Conservation (phyloP, 352 stramenopile species). For the Phytopythium vexans region DNA sequence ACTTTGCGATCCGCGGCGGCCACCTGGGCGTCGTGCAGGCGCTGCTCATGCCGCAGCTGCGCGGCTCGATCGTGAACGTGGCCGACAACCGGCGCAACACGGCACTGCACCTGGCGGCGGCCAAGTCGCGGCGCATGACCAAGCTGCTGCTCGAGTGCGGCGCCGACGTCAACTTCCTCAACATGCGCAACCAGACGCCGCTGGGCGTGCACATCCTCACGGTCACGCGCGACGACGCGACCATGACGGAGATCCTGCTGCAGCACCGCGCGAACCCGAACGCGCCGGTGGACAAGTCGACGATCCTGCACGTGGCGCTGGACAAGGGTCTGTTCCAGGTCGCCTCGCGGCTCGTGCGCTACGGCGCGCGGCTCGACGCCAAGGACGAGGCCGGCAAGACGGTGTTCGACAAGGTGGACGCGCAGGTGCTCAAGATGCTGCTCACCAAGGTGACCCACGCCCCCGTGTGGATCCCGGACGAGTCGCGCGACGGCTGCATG, state of each 20-base stretch:
- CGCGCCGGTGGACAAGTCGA: conserved; percentile 56
- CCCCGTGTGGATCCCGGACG: conserved; percentile 53
- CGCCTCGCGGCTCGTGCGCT: conserved; percentile 44
- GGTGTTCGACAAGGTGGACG: conserved; percentile 66
- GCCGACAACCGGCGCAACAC: conserved; percentile 66
- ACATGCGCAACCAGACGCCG: conserved; percentile 67
- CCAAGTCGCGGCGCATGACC: conserved; percentile 64
- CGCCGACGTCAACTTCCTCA: conserved; percentile 60
- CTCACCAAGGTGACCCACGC: conserved; percentile 43
- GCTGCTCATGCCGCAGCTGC: conserved; percentile 60
- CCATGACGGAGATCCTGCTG: conserved; percentile 55
- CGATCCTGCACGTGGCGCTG: conserved; percentile 56
- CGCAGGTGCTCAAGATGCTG: conserved; percentile 34
- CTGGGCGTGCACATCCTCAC: conserved; percentile 66
- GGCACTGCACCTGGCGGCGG: conserved; percentile 51
- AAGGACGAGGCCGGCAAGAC: conserved; percentile 59
- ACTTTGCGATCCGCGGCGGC: conserved; percentile 65
- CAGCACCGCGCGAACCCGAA: conserved; percentile 55
- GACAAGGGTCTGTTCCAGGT: conserved; percentile 55
- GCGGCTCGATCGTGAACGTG: conserved; percentile 65
- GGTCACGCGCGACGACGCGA: conserved; percentile 51
- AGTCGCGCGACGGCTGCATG: conserved; percentile 49
- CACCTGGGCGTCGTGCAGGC: conserved; percentile 66
- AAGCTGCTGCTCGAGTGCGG: conserved; percentile 53
- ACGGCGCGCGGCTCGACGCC: conserved; percentile 47